Evolutionary conservation across 495 filamentous ascomycete species (phyloP).

Genomic region (Aspergillus leporis): DNA sequence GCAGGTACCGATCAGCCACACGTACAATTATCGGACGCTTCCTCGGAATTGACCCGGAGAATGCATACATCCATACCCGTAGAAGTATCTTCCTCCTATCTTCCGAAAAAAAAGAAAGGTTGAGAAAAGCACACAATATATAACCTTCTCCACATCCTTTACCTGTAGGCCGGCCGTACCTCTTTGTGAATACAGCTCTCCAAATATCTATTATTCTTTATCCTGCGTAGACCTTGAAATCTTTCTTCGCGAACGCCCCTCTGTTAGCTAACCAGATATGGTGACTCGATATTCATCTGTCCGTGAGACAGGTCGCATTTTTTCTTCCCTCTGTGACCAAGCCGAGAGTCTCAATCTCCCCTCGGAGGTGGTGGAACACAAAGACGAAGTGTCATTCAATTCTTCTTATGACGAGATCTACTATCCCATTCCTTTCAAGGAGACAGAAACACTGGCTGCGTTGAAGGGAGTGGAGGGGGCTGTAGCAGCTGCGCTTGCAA

Average conservation of each 20-base stretch:
- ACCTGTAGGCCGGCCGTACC: neutral
- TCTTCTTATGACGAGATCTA: constrained; percentile 45
- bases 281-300: constrained; percentile 37
- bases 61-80: neutral
- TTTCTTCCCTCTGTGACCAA: constrained; percentile 41
- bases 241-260: neutral
- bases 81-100: neutral
- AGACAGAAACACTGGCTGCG: constrained; percentile 66
- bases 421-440: constrained; percentile 68
- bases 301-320: constrained; percentile 45
- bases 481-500: constrained; percentile 62
- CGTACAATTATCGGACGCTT: constrained; percentile 7
- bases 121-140: neutral
- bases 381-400: constrained; percentile 41
- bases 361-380: constrained; percentile 32
- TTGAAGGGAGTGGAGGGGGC: constrained; percentile 72
- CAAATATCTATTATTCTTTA: neutral
- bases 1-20: constrained; percentile 11
- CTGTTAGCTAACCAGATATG: neutral
- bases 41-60: constrained; percentile 19
- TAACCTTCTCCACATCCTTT: neutral
- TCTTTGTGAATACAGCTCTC: neutral
- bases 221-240: neutral
- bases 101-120: neutral
- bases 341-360: constrained; percentile 40